Evolutionary conservation across 1,139 yeast genomes (phyloP).

Genomic region (Spencermartinsiella ligniputridi): DNA sequence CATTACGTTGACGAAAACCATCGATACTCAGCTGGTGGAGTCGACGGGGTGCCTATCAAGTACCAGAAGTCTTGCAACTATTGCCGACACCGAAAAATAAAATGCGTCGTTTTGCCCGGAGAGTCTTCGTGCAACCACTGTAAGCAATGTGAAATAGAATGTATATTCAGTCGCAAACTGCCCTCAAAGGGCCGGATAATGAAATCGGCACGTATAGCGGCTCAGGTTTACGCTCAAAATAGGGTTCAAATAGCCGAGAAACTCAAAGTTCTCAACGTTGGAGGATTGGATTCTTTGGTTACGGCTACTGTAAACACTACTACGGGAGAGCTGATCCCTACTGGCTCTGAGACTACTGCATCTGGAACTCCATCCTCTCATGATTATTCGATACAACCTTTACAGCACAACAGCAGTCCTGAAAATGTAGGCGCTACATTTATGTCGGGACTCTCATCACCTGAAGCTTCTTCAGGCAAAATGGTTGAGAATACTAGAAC

Average conservation of each 20-base stretch:
- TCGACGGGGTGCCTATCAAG: constrained; percentile 7
- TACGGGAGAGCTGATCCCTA: background rate
- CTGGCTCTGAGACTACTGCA: background rate
- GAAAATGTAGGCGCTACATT: too few relatives aligned
- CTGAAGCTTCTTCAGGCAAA: too few relatives aligned
- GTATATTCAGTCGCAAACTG: constrained; percentile 17
- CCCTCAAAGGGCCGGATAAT: constrained; percentile 18
- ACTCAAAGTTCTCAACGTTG: constrained; percentile 1
- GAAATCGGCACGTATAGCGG: constrained; percentile 20
- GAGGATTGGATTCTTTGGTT: background rate
- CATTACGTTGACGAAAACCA: constrained; percentile 1
- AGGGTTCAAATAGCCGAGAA: background rate
- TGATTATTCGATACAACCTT: too few relatives aligned
- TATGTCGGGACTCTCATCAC: too few relatives aligned
- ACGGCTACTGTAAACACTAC: background rate
- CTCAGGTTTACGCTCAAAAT: constrained; percentile 7
- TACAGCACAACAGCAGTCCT: too few relatives aligned
- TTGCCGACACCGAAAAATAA: constrained; percentile 23
- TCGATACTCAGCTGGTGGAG: background rate
- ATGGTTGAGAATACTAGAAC: too few relatives aligned
- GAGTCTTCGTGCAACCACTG: constrained; percentile 19
- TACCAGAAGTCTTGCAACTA: constrained; percentile 22
- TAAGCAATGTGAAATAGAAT: constrained; percentile 17
- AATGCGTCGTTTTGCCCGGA: constrained; percentile 15
- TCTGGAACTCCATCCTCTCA: too few relatives aligned